These are phyloP conservation scores for Botryotinia convoluta DNA, from an alignment of 2,329 filamentous ascomycete species.

Conservation along the genomic window DNA sequence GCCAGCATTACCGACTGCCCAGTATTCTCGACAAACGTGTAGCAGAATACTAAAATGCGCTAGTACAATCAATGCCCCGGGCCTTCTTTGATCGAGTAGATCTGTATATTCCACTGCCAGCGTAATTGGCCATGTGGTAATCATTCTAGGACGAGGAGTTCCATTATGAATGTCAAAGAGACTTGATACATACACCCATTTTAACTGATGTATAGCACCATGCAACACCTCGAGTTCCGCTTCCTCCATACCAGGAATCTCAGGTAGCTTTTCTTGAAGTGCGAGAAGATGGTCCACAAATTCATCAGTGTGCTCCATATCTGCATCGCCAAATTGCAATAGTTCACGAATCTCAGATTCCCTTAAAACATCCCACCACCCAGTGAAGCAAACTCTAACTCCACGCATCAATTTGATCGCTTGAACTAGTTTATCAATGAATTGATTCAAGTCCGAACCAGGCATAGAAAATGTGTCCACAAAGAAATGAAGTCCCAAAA, in stretches of 20 bases:
- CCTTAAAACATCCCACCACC: slow-evolving; percentile 29
- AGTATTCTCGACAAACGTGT: slow-evolving; percentile 31
- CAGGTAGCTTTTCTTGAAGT: background rate
- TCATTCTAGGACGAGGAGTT: slow-evolving; percentile 18
- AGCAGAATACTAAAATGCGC: slow-evolving; percentile 41
- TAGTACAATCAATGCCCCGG: slow-evolving; percentile 41
- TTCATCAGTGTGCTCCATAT: slow-evolving; percentile 19
- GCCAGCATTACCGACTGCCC: slow-evolving; percentile 33
- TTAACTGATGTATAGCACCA: slow-evolving; percentile 22
- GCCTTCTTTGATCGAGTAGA: slow-evolving; percentile 36
- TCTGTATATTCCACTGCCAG: slow-evolving; percentile 37
- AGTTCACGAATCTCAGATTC: slow-evolving; percentile 33
- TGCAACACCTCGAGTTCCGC: slow-evolving; percentile 11
- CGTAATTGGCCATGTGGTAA: slow-evolving; percentile 41
- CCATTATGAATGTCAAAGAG: slow-evolving; percentile 3
- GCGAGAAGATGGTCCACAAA: background rate
- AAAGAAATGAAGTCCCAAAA: slow-evolving; percentile 40
- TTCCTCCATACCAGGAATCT: background rate
- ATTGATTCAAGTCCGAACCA: slow-evolving; percentile 34
- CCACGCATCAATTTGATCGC: slow-evolving; percentile 35
- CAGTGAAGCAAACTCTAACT: slow-evolving; percentile 29
- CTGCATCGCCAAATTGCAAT: slow-evolving; percentile 22
- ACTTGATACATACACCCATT: slow-evolving; percentile 25
- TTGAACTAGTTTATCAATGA: slow-evolving; percentile 35
- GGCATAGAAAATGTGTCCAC: slow-evolving; percentile 39